Conservation (phyloP, 1,284 basidiomycete species). For the Coniferiporia sulphurascens region DNA sequence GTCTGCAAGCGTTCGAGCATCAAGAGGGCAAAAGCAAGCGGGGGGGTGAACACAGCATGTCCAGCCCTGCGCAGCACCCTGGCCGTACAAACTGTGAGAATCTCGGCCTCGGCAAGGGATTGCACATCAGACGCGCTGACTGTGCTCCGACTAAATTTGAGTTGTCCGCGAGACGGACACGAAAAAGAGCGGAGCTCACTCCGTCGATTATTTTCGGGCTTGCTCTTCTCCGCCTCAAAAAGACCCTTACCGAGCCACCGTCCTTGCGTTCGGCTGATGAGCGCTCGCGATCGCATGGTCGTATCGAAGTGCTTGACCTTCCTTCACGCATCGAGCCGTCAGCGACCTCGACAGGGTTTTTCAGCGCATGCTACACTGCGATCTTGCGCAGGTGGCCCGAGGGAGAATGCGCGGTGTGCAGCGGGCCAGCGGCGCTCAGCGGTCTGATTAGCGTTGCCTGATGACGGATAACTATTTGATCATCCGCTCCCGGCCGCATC, state of each 20-base stretch:
- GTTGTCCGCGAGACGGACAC: neutral
- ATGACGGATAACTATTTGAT: no score
- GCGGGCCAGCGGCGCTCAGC: no score
- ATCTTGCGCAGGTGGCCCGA: no score
- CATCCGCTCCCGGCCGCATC: no score
- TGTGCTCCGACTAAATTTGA: neutral
- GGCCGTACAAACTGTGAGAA: neutral
- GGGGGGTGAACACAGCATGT: neutral
- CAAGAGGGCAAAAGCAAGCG: neutral
- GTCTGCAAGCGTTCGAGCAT: neutral
- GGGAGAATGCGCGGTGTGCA: no score
- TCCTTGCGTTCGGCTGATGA: neutral
- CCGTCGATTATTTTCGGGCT: neutral
- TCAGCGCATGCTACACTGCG: no score
- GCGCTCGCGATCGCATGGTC: neutral
- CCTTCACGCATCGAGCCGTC: neutral
- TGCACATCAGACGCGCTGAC: neutral
- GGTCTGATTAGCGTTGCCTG: no score
- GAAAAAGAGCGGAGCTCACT: no score
- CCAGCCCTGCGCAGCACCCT: neutral
- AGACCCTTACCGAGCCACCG: neutral
- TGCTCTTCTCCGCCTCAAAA: neutral
- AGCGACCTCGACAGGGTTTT: neutral
- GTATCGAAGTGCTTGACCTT: neutral
- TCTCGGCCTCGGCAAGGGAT: neutral